Base-by-base conservation (phyloP, 108 stramenopile species). In the Stephanodiscus minutulus region DNA sequence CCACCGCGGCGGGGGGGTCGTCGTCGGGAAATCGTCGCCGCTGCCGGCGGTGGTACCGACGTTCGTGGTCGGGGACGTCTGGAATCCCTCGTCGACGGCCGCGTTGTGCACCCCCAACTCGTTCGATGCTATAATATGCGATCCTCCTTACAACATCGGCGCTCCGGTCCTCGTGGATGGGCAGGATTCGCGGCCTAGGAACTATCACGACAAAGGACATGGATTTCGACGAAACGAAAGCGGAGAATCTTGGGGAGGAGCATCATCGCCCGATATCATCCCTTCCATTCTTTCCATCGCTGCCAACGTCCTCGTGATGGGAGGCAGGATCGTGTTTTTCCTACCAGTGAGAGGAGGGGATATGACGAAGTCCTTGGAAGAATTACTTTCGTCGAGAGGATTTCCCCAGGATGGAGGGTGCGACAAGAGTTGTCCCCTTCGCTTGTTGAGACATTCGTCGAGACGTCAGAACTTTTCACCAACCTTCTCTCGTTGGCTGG, bases 121-220 rank as follows among this genome's bases (percentile, higher is more conserved):
- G n/a, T 25, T 72, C 44, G 71, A 79, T 59, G 70, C 66, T 0
- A 79, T 79, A 5, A 29, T 79, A 47, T 67, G 66, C 31, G 78
- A 79, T 48, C 78, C 78, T 13, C 78, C 78, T 5, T 79, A 79
- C 53, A 72, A 72, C 33, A 68, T 79, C 48, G 78, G 78, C n/a
- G 71, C 78, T 20, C 71, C 78, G 0, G 33, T 79, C 15, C 41
- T 67, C 8, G 29, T 72, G 25, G 57, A 61, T 47, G 66, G 64
- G 2, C 27, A 49, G 29, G 78, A 79, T 79, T 2, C 21, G 15
- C 57, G 78, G 44, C 71, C 78, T 22, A 39, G 17, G 49, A 79
- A 68, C 68, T 57, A 72, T 29, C 78, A 79, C 39, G 29, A 13
- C 25, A 21, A 59, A 29, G 60, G 36, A 13, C 25, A 50, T 22